These are phyloP conservation scores for Wickerhamomyces hampshirensis DNA, from an alignment of 805 yeast species.

Conservation along the genomic window DNA sequence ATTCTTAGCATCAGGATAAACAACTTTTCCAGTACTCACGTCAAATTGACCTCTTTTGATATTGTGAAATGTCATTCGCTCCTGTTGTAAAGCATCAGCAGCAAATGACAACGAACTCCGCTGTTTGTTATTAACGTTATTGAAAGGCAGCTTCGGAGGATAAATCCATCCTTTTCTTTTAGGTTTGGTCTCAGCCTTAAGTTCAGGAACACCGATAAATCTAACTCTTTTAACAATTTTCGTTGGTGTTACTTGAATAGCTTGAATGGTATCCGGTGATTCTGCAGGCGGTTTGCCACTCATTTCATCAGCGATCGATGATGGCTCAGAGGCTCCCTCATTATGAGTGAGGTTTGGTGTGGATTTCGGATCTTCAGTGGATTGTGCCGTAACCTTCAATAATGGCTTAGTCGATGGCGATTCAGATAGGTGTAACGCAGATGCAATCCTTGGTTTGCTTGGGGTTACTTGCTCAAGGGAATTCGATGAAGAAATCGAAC, in stretches of 20 bases:
- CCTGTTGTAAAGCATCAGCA: constrained; percentile 23
- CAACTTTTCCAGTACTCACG: constrained; percentile 16
- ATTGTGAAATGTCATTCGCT: constrained; percentile 19
- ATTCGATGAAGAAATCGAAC: not conserved
- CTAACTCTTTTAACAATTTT: constrained; percentile 22
- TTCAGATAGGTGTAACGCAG: constrained; percentile 2
- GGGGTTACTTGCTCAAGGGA: no score
- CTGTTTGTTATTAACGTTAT: constrained; percentile 3
- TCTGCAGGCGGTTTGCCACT: not conserved
- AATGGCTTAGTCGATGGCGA: constrained; percentile 8
- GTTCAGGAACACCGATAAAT: constrained; percentile 25
- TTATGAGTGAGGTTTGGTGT: constrained; percentile 12
- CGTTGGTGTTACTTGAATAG: constrained; percentile 6
- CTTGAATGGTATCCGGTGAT: constrained; percentile 4
- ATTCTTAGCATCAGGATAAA: constrained; percentile 12
- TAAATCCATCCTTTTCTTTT: constrained; percentile 21
- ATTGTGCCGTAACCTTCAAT: not conserved
- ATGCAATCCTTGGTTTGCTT: not conserved
- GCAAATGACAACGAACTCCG: constrained; percentile 16
- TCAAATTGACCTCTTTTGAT: constrained; percentile 20
- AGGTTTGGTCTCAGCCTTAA: constrained; percentile 16
- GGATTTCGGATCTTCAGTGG: not conserved
- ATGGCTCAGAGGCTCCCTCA: constrained; percentile 11
- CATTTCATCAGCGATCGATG: constrained; percentile 2
- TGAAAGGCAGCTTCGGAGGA: constrained; percentile 15